Evolutionary conservation across 1,284 basidiomycete genomes (phyloP).

Genomic region (Rhizoctonia solani): DNA sequence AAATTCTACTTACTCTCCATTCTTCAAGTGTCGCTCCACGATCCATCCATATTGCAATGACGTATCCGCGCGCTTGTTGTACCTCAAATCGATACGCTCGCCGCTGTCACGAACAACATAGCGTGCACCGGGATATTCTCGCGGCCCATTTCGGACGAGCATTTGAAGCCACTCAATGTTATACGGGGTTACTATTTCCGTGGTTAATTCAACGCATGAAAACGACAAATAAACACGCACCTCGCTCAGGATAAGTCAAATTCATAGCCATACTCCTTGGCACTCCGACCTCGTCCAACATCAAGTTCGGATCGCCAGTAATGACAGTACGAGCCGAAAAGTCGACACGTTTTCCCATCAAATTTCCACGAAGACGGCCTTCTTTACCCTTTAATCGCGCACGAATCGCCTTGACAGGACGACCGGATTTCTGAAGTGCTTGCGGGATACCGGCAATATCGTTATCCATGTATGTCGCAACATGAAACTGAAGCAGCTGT

Average conservation of each 20-base stretch:
- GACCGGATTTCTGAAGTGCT: conserved; percentile 95
- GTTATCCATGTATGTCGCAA: conserved; percentile 99
- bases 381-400: conserved; percentile 99
- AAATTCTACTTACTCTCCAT: conserved; percentile 81
- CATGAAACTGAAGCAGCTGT: conserved; percentile 96
- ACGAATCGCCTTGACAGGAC: conserved; percentile 98
- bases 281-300: conserved; percentile 97
- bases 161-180: conserved; percentile 95
- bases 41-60: conserved; percentile 99
- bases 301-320: conserved; percentile 97
- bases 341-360: conserved; percentile 99
- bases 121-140: conserved; percentile 92
- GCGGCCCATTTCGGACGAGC: conserved; percentile 95
- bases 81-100: conserved; percentile 95
- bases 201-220: conserved; percentile 32
- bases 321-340: conserved; percentile 99
- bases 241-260: conserved; percentile 95
- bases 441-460: conserved; percentile 98
- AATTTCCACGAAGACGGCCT: conserved; percentile 94
- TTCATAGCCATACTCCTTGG: conserved; percentile 98
- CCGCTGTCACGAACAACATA: conserved; percentile 98
- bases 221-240: conserved; percentile 50
- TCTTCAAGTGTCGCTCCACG: conserved; percentile 95
- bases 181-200: conserved; percentile 84
- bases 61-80: conserved; percentile 97